These are phyloP conservation scores for Alternaria consortialis DNA, from an alignment of 2,329 filamentous ascomycete species.

Conservation along the genomic window DNA sequence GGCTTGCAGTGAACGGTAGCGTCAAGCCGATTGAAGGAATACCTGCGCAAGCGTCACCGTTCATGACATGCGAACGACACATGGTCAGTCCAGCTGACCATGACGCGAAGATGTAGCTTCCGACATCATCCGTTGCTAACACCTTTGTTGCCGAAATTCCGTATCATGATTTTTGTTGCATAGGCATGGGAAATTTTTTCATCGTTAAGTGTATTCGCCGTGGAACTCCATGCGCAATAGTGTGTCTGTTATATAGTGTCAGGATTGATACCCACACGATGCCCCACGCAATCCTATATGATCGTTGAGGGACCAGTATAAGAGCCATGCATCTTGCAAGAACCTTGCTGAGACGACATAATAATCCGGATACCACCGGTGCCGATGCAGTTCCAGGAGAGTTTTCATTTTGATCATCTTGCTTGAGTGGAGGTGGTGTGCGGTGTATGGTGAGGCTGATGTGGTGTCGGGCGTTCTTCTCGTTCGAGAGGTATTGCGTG, in stretches of 20 bases:
- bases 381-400: slow-evolving; percentile 3
- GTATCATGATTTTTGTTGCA: slow-evolving; percentile 10
- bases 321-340: background rate
- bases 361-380: background rate
- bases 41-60: slow-evolving; percentile 13
- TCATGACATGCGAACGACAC: slow-evolving; percentile 18
- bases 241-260: slow-evolving; percentile 6
- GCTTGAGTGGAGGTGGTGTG: background rate
- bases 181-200: slow-evolving; percentile 5
- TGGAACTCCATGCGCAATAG: background rate
- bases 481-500: slow-evolving; percentile 9
- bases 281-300: slow-evolving; percentile 2
- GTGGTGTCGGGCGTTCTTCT: slow-evolving; percentile 8
- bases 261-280: slow-evolving; percentile 2
- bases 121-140: slow-evolving; percentile 3
- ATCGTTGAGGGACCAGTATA: slow-evolving; percentile 4
- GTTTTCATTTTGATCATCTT: slow-evolving; percentile 2
- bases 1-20: slow-evolving; percentile 1
- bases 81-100: slow-evolving; percentile 7
- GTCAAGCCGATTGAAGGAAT: slow-evolving; percentile 1
- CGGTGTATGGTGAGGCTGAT: background rate
- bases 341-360: background rate
- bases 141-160: slow-evolving; percentile 7
- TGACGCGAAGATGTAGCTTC: background rate
- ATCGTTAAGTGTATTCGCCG: background rate